A percentile compares a stretch with the other conserved stretches of the same genome.
Evolutionary conservation across 2,329 filamentous ascomycete genomes (phyloP).

Genomic region (Aspergillus piperis): DNA sequence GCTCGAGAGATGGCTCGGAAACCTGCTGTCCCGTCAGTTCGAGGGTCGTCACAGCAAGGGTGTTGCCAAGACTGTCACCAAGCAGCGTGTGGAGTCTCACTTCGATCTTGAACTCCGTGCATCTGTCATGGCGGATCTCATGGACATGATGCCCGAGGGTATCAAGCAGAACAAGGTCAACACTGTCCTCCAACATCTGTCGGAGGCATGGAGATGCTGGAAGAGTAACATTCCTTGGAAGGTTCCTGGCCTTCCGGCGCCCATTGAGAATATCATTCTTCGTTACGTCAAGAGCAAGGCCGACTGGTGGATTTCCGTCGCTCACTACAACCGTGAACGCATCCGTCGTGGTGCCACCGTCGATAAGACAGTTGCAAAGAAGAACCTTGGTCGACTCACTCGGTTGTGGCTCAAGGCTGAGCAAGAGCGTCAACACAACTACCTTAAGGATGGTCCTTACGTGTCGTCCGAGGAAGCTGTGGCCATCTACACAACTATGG

Average conservation of each 20-base stretch:
- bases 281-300: slow-evolving; percentile 99
- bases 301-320: slow-evolving; percentile 99
- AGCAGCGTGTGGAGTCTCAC: slow-evolving; percentile 97
- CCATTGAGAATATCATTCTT: slow-evolving; percentile 97
- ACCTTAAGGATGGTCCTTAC: slow-evolving; percentile 98
- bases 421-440: slow-evolving; percentile 98
- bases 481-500: slow-evolving; percentile 97
- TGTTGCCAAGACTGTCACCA: slow-evolving; percentile 97
- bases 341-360: slow-evolving; percentile 95
- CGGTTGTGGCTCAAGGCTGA: slow-evolving; percentile 97
- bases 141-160: slow-evolving; percentile 99
- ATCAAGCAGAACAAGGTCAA: slow-evolving; percentile 99
- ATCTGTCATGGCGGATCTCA: slow-evolving; percentile 97
- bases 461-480: slow-evolving; percentile 98
- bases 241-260: slow-evolving; percentile 90
- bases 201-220: slow-evolving; percentile 99
- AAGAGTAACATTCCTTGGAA: slow-evolving; percentile 99
- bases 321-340: slow-evolving; percentile 97
- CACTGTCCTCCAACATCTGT: slow-evolving; percentile 93
- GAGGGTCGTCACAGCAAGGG: slow-evolving; percentile 98
- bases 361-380: slow-evolving; percentile 99
- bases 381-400: slow-evolving; percentile 93
- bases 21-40: slow-evolving; percentile 93
- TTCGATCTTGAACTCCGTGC: slow-evolving; percentile 96
- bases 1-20: slow-evolving; percentile 95